phyloP scores from a whole-genome alignment of 495 filamentous ascomycete genomes.

The Neurospora sp. region DNA sequence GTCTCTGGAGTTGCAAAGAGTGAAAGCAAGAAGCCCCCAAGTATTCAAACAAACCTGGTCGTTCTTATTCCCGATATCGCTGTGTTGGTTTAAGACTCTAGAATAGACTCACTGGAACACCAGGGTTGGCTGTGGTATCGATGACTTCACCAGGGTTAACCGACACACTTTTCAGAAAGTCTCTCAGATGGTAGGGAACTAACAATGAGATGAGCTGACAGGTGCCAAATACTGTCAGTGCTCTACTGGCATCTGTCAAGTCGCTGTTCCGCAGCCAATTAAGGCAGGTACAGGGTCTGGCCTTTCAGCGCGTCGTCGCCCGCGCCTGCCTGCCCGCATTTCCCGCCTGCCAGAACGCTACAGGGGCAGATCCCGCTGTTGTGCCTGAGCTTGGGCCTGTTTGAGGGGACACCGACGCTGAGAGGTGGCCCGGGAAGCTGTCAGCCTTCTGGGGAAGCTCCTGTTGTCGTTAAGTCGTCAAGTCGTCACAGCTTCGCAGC shows the following conservation, averaged over 20 bases:
- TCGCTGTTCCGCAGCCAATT: not conserved
- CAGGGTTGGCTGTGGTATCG: not conserved
- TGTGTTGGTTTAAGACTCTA: not conserved
- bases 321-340: not conserved
- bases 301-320: not conserved
- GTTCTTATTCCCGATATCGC: not conserved
- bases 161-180: not conserved
- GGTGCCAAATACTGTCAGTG: not conserved
- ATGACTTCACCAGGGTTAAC: not conserved
- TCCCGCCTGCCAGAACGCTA: not conserved
- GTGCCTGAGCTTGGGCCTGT: constrained; percentile 1
- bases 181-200: not conserved
- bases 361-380: not conserved
- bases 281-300: not conserved
- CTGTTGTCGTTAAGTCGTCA: not conserved
- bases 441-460: constrained; percentile 6
- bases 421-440: not conserved
- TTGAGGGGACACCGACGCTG: not conserved
- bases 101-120: not conserved
- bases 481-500: constrained; percentile 13
- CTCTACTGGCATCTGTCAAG: not conserved
- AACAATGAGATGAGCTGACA: not conserved
- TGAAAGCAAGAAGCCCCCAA: not conserved
- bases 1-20: not conserved
- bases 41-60: not conserved